Percentiles rank a stretch among this genome's conserved stretches.
Conservation (phyloP, 2,329 filamentous ascomycete species). For the Penicillium sp. region DNA sequence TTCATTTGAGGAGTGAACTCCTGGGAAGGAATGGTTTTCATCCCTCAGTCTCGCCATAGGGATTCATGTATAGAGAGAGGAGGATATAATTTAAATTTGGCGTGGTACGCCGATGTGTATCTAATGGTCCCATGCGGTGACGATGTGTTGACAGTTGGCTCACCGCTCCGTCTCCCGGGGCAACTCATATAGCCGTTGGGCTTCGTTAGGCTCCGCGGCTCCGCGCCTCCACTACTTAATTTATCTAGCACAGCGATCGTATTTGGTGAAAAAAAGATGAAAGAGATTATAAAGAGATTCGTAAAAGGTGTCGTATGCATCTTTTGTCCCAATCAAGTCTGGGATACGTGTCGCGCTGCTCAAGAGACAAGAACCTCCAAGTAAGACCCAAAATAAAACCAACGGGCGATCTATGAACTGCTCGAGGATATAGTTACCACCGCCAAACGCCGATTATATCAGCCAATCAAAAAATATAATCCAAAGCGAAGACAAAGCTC, state of each 20-base stretch:
- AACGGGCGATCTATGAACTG: constrained; percentile 1
- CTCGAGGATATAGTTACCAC: neutral
- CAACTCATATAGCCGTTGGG: constrained; percentile 7
- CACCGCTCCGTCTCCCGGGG: constrained; percentile 20
- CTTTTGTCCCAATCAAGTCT: neutral
- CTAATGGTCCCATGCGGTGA: neutral
- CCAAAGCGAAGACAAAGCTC: neutral
- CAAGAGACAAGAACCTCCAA: neutral
- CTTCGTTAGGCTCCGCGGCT: neutral
- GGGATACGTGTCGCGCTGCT: neutral
- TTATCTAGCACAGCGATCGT: neutral
- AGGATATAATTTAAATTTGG: neutral
- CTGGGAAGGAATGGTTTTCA: constrained; percentile 7
- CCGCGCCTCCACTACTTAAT: neutral
- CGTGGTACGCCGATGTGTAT: neutral
- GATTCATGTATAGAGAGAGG: constrained; percentile 1
- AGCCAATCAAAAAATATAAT: neutral
- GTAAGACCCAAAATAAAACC: neutral
- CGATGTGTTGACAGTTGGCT: constrained; percentile 11
- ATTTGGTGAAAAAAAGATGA: neutral
- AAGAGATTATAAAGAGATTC: neutral
- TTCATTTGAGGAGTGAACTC: constrained; percentile 13
- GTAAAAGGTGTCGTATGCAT: neutral
- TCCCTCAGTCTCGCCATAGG: constrained; percentile 19
- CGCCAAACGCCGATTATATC: constrained; percentile 2